Evolutionary conservation across 176 grass and related monocot species (phyloP), one percentile per base, ranked within the genome.

Genomic region (Lolium perenne): DNA sequence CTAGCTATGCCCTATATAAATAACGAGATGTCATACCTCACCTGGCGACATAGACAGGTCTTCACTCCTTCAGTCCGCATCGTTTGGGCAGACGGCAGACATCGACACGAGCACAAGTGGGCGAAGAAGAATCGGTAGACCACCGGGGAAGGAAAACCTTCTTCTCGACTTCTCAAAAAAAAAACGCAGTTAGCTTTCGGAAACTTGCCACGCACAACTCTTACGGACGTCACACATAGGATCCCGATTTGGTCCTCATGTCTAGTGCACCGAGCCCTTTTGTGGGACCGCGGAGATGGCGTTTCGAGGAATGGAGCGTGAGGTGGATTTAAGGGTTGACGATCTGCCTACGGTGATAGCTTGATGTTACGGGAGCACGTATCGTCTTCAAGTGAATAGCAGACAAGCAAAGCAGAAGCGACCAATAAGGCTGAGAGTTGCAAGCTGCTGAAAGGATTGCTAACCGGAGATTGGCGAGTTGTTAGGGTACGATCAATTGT

Each of bases 241-340:
- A 43, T 53, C 22, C 5, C 2, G 67, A 47, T 47, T 29, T 22
- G n/a, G 0, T 55, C 14, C 75, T 55, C 15, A 0, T 22, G 16
- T 25, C 84, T 15, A 10, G 35, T 95, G 94, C 81, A n/a, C 93
- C 89, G 45, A 95, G 83, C 96, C 96, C 96, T 93, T 95, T 67
- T 91, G 94, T 81, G 94, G 93, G 48, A 94, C 72, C 0, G 71
- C 46, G 9, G 96, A 92, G 66, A 98, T 87, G 90, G 91, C 0
- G 86, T 91, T 17, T 92, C 84, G 35, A 98, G 73, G 80, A 98
- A 94, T 0, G 91, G 93, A 1, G 84, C 70, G 45, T 98, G 23
- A 83, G 86, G 60, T 89, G 18, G 26, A 95, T 94, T 83, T 91
- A 94, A 6, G 96, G 96, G 65, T 92, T 94, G 25, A 91, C 76